Conservation (phyloP, 257 asterid genomes). For the Gentiana dahurica region DNA sequence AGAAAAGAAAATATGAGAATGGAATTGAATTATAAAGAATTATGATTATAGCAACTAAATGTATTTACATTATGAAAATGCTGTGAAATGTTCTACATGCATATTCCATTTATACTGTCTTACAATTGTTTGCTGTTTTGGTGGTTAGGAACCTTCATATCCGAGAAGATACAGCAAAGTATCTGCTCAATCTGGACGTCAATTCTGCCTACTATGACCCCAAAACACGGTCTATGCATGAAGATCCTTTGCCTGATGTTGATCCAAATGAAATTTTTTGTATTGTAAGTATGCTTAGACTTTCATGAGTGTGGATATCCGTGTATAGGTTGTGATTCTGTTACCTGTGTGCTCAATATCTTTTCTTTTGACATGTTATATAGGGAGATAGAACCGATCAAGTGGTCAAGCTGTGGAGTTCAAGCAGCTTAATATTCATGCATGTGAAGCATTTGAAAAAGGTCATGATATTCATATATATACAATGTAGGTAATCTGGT, state of each 20-base stretch:
- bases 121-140: not conserved
- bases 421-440: slow-evolving; percentile 89
- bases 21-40: too few relatives aligned
- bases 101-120: too few relatives aligned
- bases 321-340: too few relatives aligned
- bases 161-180: slow-evolving; percentile 94
- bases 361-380: not conserved
- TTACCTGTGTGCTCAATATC: too few relatives aligned
- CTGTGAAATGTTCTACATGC: too few relatives aligned
- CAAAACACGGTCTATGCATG: slow-evolving; percentile 97
- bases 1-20: too few relatives aligned
- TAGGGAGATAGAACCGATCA: slow-evolving; percentile 80
- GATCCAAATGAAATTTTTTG: slow-evolving; percentile 95
- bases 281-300: slow-evolving; percentile 34
- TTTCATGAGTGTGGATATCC: not conserved
- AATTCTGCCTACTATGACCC: slow-evolving; percentile 95
- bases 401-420: slow-evolving; percentile 98
- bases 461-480: slow-evolving; percentile 87
- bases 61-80: too few relatives aligned
- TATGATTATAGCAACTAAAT: too few relatives aligned
- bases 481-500: slow-evolving; percentile 13
- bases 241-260: slow-evolving; percentile 95
- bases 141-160: slow-evolving; percentile 74
- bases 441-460: slow-evolving; percentile 97
- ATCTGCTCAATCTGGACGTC: slow-evolving; percentile 91